Percentiles rank a stretch among this genome's conserved stretches.
Evolutionary conservation across 176 grass and related monocot species (phyloP).

Genomic region (Carex pumila): DNA sequence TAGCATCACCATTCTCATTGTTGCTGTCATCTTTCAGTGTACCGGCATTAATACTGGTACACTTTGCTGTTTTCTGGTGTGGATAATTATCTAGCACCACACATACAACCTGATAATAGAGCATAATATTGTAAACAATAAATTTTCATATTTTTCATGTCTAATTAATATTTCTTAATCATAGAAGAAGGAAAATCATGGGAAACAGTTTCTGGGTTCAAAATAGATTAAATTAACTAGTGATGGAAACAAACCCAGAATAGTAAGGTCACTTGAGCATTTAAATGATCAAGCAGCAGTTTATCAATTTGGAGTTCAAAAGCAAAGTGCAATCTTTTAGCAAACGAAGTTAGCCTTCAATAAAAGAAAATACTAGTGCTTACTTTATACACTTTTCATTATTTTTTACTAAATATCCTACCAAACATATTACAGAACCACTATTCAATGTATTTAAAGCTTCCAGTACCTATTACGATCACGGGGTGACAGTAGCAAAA

Average conservation of each 20-base stretch:
- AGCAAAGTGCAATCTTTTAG: background rate
- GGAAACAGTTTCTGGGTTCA: background rate
- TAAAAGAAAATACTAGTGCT: background rate
- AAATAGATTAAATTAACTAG: background rate
- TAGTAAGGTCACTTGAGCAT: background rate
- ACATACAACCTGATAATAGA: slow-evolving; percentile 61
- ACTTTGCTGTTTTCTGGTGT: slow-evolving; percentile 35
- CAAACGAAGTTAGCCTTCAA: background rate
- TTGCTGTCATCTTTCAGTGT: slow-evolving; percentile 9
- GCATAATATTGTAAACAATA: background rate
- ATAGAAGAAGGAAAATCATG: background rate
- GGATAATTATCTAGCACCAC: slow-evolving; percentile 82
- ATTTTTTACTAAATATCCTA: background rate
- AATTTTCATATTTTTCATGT: background rate
- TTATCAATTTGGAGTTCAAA: background rate
- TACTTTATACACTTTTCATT: background rate
- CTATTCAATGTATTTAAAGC: background rate
- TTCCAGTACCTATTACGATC: background rate
- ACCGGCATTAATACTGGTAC: background rate
- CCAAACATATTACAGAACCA: background rate
- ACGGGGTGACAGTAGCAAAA: background rate
- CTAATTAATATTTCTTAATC: background rate
- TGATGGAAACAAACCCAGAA: background rate
- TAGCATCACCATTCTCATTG: slow-evolving; percentile 13
- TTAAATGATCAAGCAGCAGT: background rate